Conservation (phyloP, 768 basidiomycete species). For the Pholiota conissans region DNA sequence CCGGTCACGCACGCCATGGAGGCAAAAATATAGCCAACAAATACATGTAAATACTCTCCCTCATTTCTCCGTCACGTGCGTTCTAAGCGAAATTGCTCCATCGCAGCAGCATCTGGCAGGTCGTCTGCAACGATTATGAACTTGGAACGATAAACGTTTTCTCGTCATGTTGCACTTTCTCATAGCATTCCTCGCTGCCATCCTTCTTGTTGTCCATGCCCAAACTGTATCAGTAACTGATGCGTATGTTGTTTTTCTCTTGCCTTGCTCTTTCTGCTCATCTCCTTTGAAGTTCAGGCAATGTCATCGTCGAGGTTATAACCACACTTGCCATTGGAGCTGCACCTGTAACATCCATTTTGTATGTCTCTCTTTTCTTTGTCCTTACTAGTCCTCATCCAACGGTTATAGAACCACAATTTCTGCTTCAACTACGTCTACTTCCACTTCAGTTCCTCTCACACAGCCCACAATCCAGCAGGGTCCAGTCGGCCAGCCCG, state of each 20-base stretch:
- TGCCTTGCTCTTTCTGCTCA: not conserved
- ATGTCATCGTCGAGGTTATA: conserved; percentile 50
- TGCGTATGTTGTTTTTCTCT: conserved; percentile 34
- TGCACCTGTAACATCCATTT: conserved; percentile 35
- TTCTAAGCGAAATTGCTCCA: too few species aligned
- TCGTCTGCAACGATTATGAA: too few species aligned
- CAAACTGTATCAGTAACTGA: conserved; percentile 52
- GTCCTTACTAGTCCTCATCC: not conserved
- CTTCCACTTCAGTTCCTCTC: conserved; percentile 20
- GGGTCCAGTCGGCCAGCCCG: conserved; percentile 62
- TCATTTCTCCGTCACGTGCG: not conserved
- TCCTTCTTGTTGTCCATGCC: conserved; percentile 27
- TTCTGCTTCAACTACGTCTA: conserved; percentile 17
- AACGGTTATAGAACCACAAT: not conserved
- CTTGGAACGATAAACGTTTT: not conserved
- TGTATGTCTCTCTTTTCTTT: conserved; percentile 31
- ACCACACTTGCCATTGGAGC: conserved; percentile 38
- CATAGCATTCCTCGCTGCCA: conserved; percentile 20
- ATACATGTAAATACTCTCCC: conserved; percentile 9
- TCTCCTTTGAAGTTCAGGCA: conserved; percentile 35
- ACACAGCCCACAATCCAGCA: conserved; percentile 24
- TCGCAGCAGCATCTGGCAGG: too few species aligned
- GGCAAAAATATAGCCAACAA: conserved; percentile 22
- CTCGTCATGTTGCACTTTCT: conserved; percentile 21
- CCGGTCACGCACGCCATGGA: conserved; percentile 24